These are phyloP conservation scores for Ganoderma sp. DNA, from an alignment of 1,284 basidiomycete species.

Conservation along the genomic window DNA sequence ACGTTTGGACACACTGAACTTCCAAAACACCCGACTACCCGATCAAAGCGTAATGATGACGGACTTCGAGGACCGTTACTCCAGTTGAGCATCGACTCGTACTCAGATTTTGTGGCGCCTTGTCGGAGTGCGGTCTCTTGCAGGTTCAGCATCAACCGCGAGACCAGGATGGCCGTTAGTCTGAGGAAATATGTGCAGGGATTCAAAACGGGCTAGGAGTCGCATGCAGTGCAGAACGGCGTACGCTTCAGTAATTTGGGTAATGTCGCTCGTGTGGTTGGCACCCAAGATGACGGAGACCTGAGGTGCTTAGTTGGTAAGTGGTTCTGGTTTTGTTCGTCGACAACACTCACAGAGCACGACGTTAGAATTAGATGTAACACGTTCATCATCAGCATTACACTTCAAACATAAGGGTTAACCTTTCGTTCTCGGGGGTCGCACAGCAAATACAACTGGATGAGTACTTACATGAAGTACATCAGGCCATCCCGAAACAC, in stretches of 20 bases:
- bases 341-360: neutral
- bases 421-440: neutral
- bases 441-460: no score
- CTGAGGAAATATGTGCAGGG: neutral
- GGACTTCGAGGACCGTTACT: neutral
- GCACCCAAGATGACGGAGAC: neutral
- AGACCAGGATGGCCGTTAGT: constrained; percentile 7
- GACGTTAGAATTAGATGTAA: neutral
- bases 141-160: constrained; percentile 7
- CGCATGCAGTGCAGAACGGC: neutral
- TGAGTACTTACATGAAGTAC: neutral
- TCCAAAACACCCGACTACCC: neutral
- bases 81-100: neutral
- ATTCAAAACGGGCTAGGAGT: neutral
- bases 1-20: neutral
- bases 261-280: neutral
- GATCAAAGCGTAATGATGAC: neutral
- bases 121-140: neutral
- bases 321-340: neutral
- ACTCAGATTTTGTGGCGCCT: neutral
- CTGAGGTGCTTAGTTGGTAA: neutral
- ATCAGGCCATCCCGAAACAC: constrained; percentile 2
- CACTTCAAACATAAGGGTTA: neutral
- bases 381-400: constrained; percentile 7
- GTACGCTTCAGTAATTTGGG: neutral